These are phyloP conservation scores for Apiospora phragmitis DNA, from an alignment of 2,329 filamentous ascomycete species.

Conservation along the genomic window DNA sequence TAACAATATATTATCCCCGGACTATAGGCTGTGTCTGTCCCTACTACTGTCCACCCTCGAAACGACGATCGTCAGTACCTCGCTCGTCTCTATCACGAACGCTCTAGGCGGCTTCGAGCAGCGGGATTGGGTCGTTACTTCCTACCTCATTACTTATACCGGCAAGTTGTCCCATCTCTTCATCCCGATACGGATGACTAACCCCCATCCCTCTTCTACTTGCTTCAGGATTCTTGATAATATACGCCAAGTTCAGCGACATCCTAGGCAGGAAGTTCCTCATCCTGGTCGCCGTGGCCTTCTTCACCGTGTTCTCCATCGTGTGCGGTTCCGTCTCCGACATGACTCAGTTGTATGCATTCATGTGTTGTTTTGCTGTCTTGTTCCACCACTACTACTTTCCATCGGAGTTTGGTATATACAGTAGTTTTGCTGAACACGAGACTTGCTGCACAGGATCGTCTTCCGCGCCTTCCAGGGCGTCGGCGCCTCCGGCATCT, in stretches of 20 bases:
- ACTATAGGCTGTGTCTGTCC: conserved; percentile 21
- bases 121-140: conserved; percentile 43
- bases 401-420: too few species aligned
- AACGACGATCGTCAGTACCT: conserved; percentile 52
- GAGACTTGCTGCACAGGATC: conserved; percentile 28
- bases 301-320: conserved; percentile 43
- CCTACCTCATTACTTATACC: conserved; percentile 50
- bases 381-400: too few species aligned
- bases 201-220: background rate
- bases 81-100: conserved; percentile 45
- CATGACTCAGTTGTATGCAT: conserved; percentile 31
- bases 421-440: too few species aligned
- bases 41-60: conserved; percentile 48
- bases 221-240: conserved; percentile 34
- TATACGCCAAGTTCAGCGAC: conserved; percentile 46
- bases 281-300: conserved; percentile 34
- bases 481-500: conserved; percentile 48
- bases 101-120: conserved; percentile 24
- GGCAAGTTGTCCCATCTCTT: conserved; percentile 26
- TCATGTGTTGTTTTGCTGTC: background rate
- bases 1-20: background rate
- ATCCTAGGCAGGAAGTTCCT: conserved; percentile 44
- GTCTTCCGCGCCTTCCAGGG: conserved; percentile 42
- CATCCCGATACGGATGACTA: background rate
- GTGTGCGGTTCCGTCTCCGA: conserved; percentile 39